Evolutionary conservation across 2,329 filamentous ascomycete genomes (phyloP), one percentile per base, ranked within the genome.

Genomic region (Phyllosticta capitalensis): DNA sequence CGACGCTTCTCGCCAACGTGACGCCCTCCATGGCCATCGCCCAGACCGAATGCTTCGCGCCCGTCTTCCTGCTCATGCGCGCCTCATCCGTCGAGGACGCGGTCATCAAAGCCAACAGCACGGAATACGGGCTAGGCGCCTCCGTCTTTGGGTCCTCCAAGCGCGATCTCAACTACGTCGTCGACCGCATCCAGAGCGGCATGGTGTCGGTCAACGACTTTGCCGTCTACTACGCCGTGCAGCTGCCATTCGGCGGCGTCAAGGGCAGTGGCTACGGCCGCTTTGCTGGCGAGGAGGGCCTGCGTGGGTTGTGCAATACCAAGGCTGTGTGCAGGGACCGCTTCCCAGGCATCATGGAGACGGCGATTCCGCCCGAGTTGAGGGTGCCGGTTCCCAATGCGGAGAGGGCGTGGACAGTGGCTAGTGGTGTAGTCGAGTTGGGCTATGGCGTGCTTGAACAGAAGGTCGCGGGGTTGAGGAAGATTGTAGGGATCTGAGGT

Each of bases 141-240:
- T 90, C 87, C 49, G 89, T 99, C 45, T 96, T 95, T 72, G 94
- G 92, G 33, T 64, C 64, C 6, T 82, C 86, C 61, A 80, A 83
- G 60, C 77, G 78, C 1, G 80, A 83, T 55, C 78, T 96, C 1
- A 74, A 81, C 17, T 76, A 76, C 17, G 83, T 95, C 26, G 84
- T 92, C 1, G 74, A 74, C 20, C 83, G 84, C 22, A 80, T 96
- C 56, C 83, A 87, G 63, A 85, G 88, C 0, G 94, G 94, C 52
- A 96, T 96, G 88, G 89, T 97, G 0, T 85, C 90, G 22, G 83
- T 99, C 65, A 99, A 99, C 71, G 94, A 99, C 76, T 99, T 99
- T 69, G 94, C 87, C 20, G 87, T 85, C 26, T 96, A 86, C 73
- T 99, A 99, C 70, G 90, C 92, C 56, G 92, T 95, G 7, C 91